Base-by-base conservation (phyloP, 306 rosid species). In the Urtica urens region DNA sequence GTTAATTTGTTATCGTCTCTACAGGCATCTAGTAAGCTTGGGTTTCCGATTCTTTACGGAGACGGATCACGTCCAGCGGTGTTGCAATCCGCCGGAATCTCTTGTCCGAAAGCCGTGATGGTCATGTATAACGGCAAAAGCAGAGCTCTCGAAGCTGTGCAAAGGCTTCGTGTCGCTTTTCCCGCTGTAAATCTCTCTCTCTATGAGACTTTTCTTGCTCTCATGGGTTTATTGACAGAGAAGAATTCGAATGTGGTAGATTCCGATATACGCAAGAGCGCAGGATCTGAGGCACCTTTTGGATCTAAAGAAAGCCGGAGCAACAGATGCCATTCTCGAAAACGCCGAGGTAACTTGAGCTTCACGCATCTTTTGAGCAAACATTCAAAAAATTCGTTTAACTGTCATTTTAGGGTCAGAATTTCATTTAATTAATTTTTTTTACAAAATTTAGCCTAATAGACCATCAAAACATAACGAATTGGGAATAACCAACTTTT, bases 91-190 rank as follows among this genome's bases (percentile, higher is more conserved):
- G 99, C 99, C 9, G 99, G 99, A 55, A 78, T 92, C 65, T 46
- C 72, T 37, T 86, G 82, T 27, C 99, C 99, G 4, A 92, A 92
- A 74, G 99, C 96, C 69, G 81, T 92, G 42, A 79, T 92, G 96
- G 72, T 92, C 64, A 82, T 92, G 96, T 80, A 79, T 68, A 75
- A 83, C 5, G 83, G 70, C 22, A 82, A 72, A 68, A 39, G 63
- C 58, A 76, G 57, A 63, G 64, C 94, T 47, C 26, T 58, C 34
- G 94, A 85, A 52, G 85, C 95, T 44, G 93, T 92, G 62, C 83
- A 82, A 64, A 77, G 92, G 63, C 86, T 92, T 41, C 75, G 81
- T n/a, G 57, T 65, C 44, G 70, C 78, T 51, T 92, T 92, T 62
- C 93, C 99, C 3, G 73, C 78, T 1, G 99, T 92, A 85, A 73